phyloP scores from a whole-genome alignment of 148 eudicot genomes.

The Selenicereus undatus region DNA sequence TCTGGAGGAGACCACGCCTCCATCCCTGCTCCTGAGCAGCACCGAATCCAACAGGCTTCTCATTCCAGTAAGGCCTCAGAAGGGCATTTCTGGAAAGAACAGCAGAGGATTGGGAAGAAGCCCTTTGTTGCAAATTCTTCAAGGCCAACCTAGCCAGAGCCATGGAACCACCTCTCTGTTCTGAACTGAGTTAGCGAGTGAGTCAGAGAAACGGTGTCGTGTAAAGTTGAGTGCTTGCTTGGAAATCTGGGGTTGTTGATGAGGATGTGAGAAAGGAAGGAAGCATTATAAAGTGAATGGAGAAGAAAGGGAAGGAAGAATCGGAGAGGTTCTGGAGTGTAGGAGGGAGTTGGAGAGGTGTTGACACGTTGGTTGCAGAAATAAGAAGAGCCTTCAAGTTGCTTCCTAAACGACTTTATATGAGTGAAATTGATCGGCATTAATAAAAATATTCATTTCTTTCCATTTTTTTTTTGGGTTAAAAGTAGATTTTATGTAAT shows the following conservation, averaged over 20 bases:
- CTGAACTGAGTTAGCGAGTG: neutral
- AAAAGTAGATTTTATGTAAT: too few relatives aligned
- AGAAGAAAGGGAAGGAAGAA: neutral
- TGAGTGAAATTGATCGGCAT: too few relatives aligned
- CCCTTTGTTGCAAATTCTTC: slow-evolving; percentile 41
- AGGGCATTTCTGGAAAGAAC: slow-evolving; percentile 1
- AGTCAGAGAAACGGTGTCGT: neutral
- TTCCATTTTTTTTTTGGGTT: too few relatives aligned
- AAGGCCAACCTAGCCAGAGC: slow-evolving; percentile 50
- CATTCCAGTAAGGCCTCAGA: neutral
- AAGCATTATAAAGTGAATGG: neutral
- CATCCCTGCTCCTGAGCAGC: slow-evolving; percentile 24
- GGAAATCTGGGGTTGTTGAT: neutral
- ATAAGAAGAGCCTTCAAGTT: neutral
- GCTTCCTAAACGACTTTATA: neutral
- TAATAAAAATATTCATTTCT: too few relatives aligned
- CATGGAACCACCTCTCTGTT: slow-evolving; percentile 23
- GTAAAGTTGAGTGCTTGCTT: neutral
- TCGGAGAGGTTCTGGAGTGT: slow-evolving; percentile 7
- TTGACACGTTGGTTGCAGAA: neutral
- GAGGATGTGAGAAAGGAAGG: neutral
- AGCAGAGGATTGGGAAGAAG: neutral
- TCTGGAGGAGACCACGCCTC: slow-evolving; percentile 22
- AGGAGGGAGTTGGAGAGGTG: neutral
- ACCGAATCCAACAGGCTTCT: slow-evolving; percentile 10